These are phyloP conservation scores for Colletotrichum euphorbiae DNA, from an alignment of 2,329 filamentous ascomycete species.

Conservation along the genomic window DNA sequence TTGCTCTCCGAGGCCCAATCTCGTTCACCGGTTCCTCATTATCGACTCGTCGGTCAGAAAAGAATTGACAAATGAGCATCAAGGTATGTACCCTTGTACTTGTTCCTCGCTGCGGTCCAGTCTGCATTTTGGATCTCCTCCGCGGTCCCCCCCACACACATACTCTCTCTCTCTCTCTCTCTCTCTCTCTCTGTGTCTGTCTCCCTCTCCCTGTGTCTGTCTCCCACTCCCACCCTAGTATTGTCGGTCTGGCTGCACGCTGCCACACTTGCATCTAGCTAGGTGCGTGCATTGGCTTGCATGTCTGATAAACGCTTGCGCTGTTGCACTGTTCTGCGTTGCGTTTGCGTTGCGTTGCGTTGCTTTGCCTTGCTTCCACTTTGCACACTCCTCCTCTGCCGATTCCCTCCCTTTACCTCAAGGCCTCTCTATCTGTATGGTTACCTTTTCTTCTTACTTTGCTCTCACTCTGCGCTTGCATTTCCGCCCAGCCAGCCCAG, in stretches of 20 bases:
- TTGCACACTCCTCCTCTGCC: slow-evolving; percentile 14
- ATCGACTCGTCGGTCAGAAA: not conserved
- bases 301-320: slow-evolving; percentile 38
- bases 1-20: not conserved
- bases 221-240: slow-evolving; percentile 29
- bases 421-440: not conserved
- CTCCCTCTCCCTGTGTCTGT: too few species aligned
- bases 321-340: slow-evolving; percentile 11
- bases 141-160: slow-evolving; percentile 1
- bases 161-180: too few species aligned
- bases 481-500: not conserved
- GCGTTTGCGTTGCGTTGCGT: slow-evolving; percentile 10
- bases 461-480: slow-evolving; percentile 25
- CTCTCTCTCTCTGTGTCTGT: too few species aligned
- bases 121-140: slow-evolving; percentile 5
- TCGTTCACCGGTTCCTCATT: not conserved
- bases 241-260: slow-evolving; percentile 38
- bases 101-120: not conserved
- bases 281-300: slow-evolving; percentile 38
- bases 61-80: slow-evolving; percentile 23
- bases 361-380: slow-evolving; percentile 21
- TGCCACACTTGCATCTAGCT: slow-evolving; percentile 36
- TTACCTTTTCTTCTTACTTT: slow-evolving; percentile 7
- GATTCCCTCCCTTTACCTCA: not conserved
- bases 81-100: slow-evolving; percentile 30